Evolutionary conservation across 768 basidiomycete species (phyloP), one percentile per base, ranked within the genome.

Genomic region (Auriscalpium orientale): DNA sequence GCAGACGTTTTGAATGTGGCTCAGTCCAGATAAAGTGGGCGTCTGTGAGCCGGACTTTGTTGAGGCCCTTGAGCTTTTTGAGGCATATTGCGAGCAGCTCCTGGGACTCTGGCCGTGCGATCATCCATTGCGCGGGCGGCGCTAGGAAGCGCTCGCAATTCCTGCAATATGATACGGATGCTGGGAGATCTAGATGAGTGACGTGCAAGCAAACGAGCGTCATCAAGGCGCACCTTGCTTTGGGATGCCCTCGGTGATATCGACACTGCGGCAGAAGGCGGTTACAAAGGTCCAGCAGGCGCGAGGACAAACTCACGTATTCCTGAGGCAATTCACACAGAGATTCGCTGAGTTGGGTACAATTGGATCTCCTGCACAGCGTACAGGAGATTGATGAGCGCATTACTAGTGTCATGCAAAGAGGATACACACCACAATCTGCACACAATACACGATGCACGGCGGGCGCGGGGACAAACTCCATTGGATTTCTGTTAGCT

Each of bases 21-120:
- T 99, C 97, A 20, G 97, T 99, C 97, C 97, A 99, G 65, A 98
- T 92, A 70, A 98, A 98, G 60, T 93, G 91, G 2, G 97, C 97
- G 59, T 98, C 95, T n/a, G 97, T 95, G 45, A 99, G 73, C 49
- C 95, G 89, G 28, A 98, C 93, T 76, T 92, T 95, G 64, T 84
- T 87, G 21, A 98, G 76, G 2, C 94, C 94, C 67, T 95, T 95
- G 64, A 98, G 83, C 70, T 95, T 95, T 68, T 90, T 91, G 56
- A 99, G 73, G 70, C 97, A 98, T 56, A 98, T 85, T 3, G 95
- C 90, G 35, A 99, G 79, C 22, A 99, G 78, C 67, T 98, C 95
- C 52, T 95, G 75, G 0, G 92, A 95, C 75, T 99, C 97, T 0
- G 89, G 91, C 55, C 82, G 82, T 21, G 89, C 91, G 49, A 85